A percentile compares a stretch with the other conserved stretches of the same genome.
phyloP scores from a whole-genome alignment of 2,329 filamentous ascomycete genomes.

The Aureobasidium sp. region DNA sequence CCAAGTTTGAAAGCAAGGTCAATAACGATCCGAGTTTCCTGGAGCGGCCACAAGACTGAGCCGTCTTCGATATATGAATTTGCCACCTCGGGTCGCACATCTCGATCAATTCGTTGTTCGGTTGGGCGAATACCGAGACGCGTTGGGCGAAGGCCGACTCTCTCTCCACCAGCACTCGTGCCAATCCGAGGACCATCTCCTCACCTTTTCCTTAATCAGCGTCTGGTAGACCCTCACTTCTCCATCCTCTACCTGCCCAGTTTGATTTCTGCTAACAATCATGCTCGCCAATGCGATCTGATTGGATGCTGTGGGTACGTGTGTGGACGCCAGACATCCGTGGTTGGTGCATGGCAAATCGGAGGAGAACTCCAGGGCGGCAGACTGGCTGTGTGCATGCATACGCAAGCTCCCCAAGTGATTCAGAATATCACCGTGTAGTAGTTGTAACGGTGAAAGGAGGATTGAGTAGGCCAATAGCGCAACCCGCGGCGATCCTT shows the following conservation, averaged over 20 bases:
- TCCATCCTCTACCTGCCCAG: neutral
- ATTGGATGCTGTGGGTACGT: neutral
- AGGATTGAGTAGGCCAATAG: neutral
- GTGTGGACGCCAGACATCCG: neutral
- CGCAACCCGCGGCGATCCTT: conserved; percentile 1
- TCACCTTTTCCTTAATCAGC: neutral
- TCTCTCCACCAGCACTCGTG: neutral
- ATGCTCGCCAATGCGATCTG: neutral
- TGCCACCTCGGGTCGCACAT: neutral
- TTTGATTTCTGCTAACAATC: neutral
- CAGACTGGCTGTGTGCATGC: neutral
- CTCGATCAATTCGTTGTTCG: conserved; percentile 5
- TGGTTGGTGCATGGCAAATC: neutral
- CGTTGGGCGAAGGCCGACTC: neutral
- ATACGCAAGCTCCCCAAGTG: neutral
- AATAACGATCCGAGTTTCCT: conserved; percentile 82
- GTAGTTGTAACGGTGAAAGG: conserved; percentile 6
- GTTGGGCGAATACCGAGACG: neutral
- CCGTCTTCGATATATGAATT: neutral
- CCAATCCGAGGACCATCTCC: neutral
- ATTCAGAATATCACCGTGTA: conserved; percentile 12
- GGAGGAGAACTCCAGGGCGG: neutral
- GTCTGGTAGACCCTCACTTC: neutral
- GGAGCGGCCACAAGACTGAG: conserved; percentile 53
- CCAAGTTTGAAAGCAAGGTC: conserved; percentile 82